These are phyloP conservation scores for Rosa persica DNA, from an alignment of 306 rosid species.

Conservation along the genomic window DNA sequence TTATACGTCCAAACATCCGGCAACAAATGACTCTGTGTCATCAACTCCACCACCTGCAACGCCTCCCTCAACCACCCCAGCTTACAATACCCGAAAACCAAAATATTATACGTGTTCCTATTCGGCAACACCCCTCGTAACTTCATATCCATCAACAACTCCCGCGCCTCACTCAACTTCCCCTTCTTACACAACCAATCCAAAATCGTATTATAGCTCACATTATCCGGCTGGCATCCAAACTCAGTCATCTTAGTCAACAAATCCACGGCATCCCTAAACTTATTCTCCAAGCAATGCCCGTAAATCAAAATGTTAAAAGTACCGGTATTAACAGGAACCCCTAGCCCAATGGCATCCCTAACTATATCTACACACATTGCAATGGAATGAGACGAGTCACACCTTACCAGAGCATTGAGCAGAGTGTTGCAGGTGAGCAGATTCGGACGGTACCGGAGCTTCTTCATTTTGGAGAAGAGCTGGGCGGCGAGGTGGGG, in stretches of 20 bases:
- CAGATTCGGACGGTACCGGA: constrained; percentile 41
- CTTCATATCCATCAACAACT: constrained; percentile 67
- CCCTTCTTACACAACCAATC: constrained; percentile 60
- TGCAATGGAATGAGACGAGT: constrained; percentile 39
- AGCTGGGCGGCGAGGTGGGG: constrained; percentile 62
- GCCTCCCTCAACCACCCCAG: constrained; percentile 79
- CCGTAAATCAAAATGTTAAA: constrained; percentile 72
- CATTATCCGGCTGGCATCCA: constrained; percentile 62
- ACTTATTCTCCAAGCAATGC: constrained; percentile 50
- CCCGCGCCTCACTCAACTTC: constrained; percentile 51
- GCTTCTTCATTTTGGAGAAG: constrained; percentile 68
- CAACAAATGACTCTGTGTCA: constrained; percentile 46
- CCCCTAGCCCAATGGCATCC: constrained; percentile 47
- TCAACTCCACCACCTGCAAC: constrained; percentile 54
- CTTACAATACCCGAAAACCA: constrained; percentile 82
- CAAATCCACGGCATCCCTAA: constrained; percentile 44
- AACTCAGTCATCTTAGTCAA: constrained; percentile 49
- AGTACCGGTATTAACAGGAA: constrained; percentile 40
- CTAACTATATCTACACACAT: constrained; percentile 41
- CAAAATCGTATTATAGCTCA: constrained; percentile 71
- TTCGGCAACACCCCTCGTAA: constrained; percentile 51
- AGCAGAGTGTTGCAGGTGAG: constrained; percentile 76
- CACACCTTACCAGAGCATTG: constrained; percentile 48
- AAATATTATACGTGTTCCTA: constrained; percentile 60
- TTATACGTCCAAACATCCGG: constrained; percentile 88